phyloP scores from a whole-genome alignment of 2,329 filamentous ascomycete genomes.

The Penicillium sp. region DNA sequence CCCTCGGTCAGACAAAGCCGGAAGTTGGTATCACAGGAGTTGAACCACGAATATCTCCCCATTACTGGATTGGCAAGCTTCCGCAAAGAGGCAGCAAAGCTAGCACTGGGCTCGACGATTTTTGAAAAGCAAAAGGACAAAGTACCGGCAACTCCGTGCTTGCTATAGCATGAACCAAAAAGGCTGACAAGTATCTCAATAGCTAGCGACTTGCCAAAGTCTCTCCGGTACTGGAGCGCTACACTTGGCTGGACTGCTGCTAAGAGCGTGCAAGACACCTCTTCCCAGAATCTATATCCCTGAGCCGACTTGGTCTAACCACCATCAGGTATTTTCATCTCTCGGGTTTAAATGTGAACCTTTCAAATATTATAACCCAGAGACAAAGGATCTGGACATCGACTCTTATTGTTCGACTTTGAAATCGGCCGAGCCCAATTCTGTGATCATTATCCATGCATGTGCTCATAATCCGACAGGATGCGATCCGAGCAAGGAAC shows the following conservation, averaged over 20 bases:
- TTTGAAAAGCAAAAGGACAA: conserved; percentile 6
- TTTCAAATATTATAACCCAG: conserved; percentile 26
- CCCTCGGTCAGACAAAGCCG: conserved; percentile 29
- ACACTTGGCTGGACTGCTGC: conserved; percentile 25
- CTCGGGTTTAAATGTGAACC: conserved; percentile 68
- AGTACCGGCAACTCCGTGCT: conserved; percentile 11
- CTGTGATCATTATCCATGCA: conserved; percentile 61
- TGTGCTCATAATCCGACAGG: conserved; percentile 98
- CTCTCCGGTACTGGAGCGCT: conserved; percentile 73
- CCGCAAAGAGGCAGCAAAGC: conserved; percentile 78
- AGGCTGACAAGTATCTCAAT: conserved; percentile 17
- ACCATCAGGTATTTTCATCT: conserved; percentile 93
- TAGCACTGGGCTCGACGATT: conserved; percentile 66
- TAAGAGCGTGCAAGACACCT: conserved; percentile 15
- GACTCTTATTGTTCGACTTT: conserved; percentile 19
- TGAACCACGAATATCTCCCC: conserved; percentile 96
- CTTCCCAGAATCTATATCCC: conserved; percentile 70
- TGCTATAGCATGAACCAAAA: background rate
- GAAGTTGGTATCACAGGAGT: conserved; percentile 53
- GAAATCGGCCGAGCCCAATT: conserved; percentile 13
- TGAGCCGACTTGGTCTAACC: conserved; percentile 94
- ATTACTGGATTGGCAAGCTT: conserved; percentile 82
- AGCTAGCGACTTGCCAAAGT: conserved; percentile 68
- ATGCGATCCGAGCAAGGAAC: conserved; percentile 83
- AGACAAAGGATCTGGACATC: conserved; percentile 21